phyloP scores from a whole-genome alignment of 345 rosid genomes.

The Syzygium jambos region DNA sequence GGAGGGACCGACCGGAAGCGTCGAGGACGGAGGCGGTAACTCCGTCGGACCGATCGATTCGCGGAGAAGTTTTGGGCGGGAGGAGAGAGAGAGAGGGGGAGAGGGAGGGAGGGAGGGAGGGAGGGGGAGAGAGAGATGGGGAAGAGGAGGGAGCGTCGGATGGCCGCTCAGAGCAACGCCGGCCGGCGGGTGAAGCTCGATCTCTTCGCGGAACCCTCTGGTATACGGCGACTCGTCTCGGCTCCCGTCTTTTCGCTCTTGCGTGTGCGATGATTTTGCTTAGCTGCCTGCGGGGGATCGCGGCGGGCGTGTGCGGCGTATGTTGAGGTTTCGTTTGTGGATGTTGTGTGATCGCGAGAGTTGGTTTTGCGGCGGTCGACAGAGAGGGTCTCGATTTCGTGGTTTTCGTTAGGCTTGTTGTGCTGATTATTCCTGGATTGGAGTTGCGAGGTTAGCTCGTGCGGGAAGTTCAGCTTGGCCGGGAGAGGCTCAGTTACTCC shows the following conservation, averaged over 20 bases:
- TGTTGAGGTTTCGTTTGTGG: background rate
- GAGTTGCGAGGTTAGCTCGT: background rate
- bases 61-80: background rate
- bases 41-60: background rate
- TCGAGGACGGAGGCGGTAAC: background rate
- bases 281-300: background rate
- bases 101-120: background rate
- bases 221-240: constrained; percentile 18
- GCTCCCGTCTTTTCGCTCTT: background rate
- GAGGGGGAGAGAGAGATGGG: constrained; percentile 39
- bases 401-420: background rate
- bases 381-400: background rate
- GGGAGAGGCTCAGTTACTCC: background rate
- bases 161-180: constrained; percentile 64
- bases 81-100: no score
- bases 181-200: constrained; percentile 96
- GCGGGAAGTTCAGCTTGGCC: background rate
- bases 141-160: constrained; percentile 87
- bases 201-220: constrained; percentile 98
- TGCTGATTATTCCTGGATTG: background rate
- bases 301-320: background rate
- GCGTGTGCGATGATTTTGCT: background rate
- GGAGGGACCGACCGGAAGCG: background rate
- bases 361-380: background rate
- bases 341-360: background rate